These are phyloP conservation scores for Guillardia theta DNA, from an alignment of 78 protist species.

Conservation along the genomic window DNA sequence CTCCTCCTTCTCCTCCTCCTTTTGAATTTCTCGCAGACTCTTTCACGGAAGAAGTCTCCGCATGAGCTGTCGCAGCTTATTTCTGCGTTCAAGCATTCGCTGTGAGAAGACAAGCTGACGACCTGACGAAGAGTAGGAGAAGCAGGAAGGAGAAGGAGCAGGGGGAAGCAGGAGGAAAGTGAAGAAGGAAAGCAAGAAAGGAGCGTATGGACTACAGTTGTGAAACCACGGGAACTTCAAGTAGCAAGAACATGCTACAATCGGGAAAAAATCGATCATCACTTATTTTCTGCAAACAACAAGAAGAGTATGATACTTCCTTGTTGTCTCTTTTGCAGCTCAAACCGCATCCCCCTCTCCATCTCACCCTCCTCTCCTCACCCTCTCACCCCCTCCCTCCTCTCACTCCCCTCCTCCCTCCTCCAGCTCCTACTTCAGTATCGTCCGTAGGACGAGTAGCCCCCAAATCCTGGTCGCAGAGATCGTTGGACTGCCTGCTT, in stretches of 20 bases:
- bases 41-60: not conserved
- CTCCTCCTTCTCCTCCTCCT: not conserved
- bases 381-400: not conserved
- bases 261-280: not conserved
- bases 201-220: too few relatives aligned
- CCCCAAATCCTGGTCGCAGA: too few relatives aligned
- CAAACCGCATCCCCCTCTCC: not conserved
- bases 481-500: not conserved
- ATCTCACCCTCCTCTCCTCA: not conserved
- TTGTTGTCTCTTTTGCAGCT: not conserved
- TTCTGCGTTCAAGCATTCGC: not conserved
- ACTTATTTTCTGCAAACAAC: not conserved
- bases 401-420: not conserved
- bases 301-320: not conserved
- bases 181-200: too few relatives aligned
- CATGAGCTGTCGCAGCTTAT: not conserved
- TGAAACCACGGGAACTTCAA: too few relatives aligned
- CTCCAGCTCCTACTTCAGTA: not conserved
- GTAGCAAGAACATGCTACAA: not conserved
- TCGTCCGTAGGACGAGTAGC: not conserved
- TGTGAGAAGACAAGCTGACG: not conserved
- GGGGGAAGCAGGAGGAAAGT: too few relatives aligned
- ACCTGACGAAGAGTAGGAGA: too few relatives aligned
- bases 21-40: not conserved
- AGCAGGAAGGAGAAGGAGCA: too few relatives aligned